Evolutionary conservation across 2,329 filamentous ascomycete species (phyloP).

Genomic region (Verticillium nonalfalfae): DNA sequence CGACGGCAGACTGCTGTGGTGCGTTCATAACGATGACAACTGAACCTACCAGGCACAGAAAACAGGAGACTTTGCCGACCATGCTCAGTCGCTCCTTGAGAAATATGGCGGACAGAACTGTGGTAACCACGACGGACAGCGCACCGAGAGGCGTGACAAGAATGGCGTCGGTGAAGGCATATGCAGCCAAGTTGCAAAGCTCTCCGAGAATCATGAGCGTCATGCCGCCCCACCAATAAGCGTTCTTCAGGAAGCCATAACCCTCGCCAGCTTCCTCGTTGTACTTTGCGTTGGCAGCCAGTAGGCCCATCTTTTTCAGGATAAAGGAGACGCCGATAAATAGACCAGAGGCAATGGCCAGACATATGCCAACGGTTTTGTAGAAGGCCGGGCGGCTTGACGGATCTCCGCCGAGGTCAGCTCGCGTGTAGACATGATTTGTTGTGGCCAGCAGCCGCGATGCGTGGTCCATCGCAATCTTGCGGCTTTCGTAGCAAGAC

Average conservation of each 20-base stretch:
- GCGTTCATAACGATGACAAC: slow-evolving; percentile 94
- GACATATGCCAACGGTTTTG: slow-evolving; percentile 79
- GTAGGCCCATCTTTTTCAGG: slow-evolving; percentile 84
- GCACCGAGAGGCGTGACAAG: slow-evolving; percentile 89
- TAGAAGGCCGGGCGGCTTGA: slow-evolving; percentile 35
- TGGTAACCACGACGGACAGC: slow-evolving; percentile 85
- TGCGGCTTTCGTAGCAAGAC: slow-evolving; percentile 3
- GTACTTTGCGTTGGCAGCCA: slow-evolving; percentile 94
- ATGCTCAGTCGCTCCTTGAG: slow-evolving; percentile 93
- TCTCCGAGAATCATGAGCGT: slow-evolving; percentile 94
- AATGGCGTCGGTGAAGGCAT: slow-evolving; percentile 94
- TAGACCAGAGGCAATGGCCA: slow-evolving; percentile 79
- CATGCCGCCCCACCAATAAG: slow-evolving; percentile 95
- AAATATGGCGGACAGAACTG: slow-evolving; percentile 87
- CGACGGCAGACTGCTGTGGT: slow-evolving; percentile 76
- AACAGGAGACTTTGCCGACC: slow-evolving; percentile 93
- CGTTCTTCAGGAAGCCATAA: slow-evolving; percentile 94
- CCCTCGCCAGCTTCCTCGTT: slow-evolving; percentile 93
- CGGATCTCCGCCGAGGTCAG: not conserved
- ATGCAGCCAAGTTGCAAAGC: slow-evolving; percentile 94
- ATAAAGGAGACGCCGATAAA: slow-evolving; percentile 97
- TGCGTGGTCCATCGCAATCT: slow-evolving; percentile 7
- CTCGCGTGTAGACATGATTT: slow-evolving; percentile 9
- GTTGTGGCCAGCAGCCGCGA: slow-evolving; percentile 7
- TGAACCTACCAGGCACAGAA: slow-evolving; percentile 88